Evolutionary conservation across 805 yeast genomes (phyloP).

Genomic region (Candida nemodendra): DNA sequence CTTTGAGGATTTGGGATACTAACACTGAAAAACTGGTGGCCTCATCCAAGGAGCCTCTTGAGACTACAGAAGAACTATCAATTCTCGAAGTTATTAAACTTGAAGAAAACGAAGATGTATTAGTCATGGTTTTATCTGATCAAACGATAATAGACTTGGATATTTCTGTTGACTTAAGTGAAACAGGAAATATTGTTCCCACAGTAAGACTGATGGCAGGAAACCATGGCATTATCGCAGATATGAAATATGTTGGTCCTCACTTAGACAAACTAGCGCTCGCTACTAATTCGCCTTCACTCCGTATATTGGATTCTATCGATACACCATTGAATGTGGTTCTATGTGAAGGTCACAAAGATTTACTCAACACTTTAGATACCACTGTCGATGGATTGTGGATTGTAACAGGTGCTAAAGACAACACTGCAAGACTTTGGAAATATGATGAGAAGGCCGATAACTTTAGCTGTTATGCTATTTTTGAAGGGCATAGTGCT

Average conservation of each 20-base stretch:
- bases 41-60: conserved; percentile 45
- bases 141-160: conserved; percentile 59
- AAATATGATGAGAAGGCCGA: conserved; percentile 45
- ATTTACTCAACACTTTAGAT: conserved; percentile 79
- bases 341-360: conserved; percentile 78
- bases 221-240: conserved; percentile 94
- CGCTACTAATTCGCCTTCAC: conserved; percentile 91
- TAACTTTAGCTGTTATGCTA: conserved; percentile 48
- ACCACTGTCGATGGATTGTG: conserved; percentile 77
- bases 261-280: conserved; percentile 59
- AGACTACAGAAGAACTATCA: conserved; percentile 70
- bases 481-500: conserved; percentile 83
- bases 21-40: conserved; percentile 47
- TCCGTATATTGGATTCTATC: conserved; percentile 69
- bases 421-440: conserved; percentile 85
- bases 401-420: conserved; percentile 93
- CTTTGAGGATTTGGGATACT: conserved; percentile 64
- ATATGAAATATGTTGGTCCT: conserved; percentile 76
- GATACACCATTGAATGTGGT: conserved; percentile 57
- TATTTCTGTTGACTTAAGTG: conserved; percentile 25
- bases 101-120: conserved; percentile 29
- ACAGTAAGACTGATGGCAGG: conserved; percentile 69
- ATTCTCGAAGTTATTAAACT: conserved; percentile 52
- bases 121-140: conserved; percentile 70
- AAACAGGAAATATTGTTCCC: conserved; percentile 36